Conservation (phyloP, 2,329 filamentous ascomycete genomes). For the Alternaria hordeiaustralica region DNA sequence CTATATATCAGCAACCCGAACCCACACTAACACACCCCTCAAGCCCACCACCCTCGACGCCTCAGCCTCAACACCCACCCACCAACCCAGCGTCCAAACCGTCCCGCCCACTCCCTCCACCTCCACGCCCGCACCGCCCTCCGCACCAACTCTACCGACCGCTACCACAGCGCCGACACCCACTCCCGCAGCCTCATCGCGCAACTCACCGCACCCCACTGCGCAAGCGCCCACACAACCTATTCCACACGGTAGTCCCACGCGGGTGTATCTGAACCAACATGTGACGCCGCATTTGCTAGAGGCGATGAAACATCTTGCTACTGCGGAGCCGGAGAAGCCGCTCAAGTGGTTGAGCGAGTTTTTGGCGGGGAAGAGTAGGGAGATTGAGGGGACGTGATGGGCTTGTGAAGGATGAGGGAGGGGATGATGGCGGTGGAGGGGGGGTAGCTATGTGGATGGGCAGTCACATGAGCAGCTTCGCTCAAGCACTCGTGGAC, state of each 20-base stretch:
- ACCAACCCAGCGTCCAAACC: constrained; percentile 16
- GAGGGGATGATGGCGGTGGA: neutral
- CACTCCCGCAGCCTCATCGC: constrained; percentile 30
- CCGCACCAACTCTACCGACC: neutral
- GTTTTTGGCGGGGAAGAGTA: constrained; percentile 56
- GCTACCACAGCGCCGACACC: constrained; percentile 13
- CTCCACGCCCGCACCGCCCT: constrained; percentile 4
- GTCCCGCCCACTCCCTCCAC: constrained; percentile 14
- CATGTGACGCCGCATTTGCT: constrained; percentile 59
- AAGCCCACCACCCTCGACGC: neutral
- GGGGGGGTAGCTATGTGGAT: neutral
- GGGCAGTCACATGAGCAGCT: neutral
- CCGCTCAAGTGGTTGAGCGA: constrained; percentile 58
- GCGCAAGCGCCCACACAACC: constrained; percentile 43
- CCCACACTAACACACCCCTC: neutral
- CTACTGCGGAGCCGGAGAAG: constrained; percentile 59
- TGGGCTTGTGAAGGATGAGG: neutral
- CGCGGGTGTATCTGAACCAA: constrained; percentile 57
- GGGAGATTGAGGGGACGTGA: constrained; percentile 53
- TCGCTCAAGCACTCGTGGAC: neutral
- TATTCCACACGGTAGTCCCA: constrained; percentile 56
- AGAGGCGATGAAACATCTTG: constrained; percentile 60
- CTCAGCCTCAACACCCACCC: neutral
- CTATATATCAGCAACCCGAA: no score
- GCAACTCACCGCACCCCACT: constrained; percentile 45